Evolutionary conservation across 805 yeast genomes (phyloP).

Genomic region (Torulaspora franciscae): DNA sequence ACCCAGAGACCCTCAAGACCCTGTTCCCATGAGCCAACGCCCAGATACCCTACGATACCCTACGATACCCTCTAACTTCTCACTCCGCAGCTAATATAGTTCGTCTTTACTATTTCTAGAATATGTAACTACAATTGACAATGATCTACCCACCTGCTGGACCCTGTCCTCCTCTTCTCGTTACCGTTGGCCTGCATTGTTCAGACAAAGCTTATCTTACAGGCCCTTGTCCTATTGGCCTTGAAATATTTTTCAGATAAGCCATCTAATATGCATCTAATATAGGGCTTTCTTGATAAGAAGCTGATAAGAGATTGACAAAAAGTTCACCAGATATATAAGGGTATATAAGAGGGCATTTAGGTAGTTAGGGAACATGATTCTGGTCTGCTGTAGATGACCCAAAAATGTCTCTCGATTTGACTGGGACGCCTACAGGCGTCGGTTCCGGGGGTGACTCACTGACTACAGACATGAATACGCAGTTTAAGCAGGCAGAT

Average conservation of each 20-base stretch:
- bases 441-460: slow-evolving; percentile 79
- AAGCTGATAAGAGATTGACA: too few species aligned
- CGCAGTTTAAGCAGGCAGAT: slow-evolving; percentile 64
- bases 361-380: neutral
- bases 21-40: slow-evolving; percentile 11
- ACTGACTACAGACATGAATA: slow-evolving; percentile 64
- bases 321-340: too few species aligned
- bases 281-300: too few species aligned
- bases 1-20: slow-evolving; percentile 1
- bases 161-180: too few species aligned
- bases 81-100: neutral
- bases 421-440: slow-evolving; percentile 46
- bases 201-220: too few species aligned
- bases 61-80: neutral
- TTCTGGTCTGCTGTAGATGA: neutral
- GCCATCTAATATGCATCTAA: too few species aligned
- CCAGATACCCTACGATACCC: too few species aligned
- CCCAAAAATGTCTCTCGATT: slow-evolving; percentile 17
- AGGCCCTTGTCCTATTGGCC: too few species aligned
- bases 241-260: too few species aligned
- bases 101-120: neutral
- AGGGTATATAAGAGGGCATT: neutral
- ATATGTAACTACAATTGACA: neutral
- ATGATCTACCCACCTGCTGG: too few species aligned
- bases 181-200: too few species aligned